A percentile compares a stretch with the other conserved stretches of the same genome.
Evolutionary conservation across 345 rosid genomes (phyloP).

Genomic region (Eutrema yunnanense): DNA sequence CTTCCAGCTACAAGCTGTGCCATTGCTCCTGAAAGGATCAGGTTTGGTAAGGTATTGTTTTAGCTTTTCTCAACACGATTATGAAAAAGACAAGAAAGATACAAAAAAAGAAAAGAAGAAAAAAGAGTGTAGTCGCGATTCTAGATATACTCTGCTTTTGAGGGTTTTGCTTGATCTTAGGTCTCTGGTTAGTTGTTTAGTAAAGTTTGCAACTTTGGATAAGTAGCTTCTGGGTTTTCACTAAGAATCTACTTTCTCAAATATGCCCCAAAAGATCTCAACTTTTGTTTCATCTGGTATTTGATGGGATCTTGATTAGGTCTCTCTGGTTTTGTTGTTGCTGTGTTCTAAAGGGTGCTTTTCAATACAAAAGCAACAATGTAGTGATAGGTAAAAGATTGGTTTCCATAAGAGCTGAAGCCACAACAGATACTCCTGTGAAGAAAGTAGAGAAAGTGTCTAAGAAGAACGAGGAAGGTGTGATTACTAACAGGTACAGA

Average conservation of each 20-base stretch:
- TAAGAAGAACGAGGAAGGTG: conserved; percentile 84
- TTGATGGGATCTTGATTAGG: neutral
- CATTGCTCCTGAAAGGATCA: conserved; percentile 57
- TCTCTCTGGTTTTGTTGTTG: conserved; percentile 5
- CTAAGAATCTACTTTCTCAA: neutral
- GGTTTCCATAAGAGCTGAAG: conserved; percentile 67
- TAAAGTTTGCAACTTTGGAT: conserved; percentile 3
- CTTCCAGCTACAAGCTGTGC: conserved; percentile 46
- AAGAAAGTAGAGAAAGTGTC: conserved; percentile 54
- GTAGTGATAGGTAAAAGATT: conserved; percentile 43
- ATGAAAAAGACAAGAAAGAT: neutral
- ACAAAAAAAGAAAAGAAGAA: too few relatives aligned
- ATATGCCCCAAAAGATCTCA: neutral
- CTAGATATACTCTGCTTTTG: neutral
- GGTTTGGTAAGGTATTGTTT: conserved; percentile 53
- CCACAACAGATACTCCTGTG: conserved; percentile 73
- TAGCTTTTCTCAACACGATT: neutral
- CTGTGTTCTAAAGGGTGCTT: conserved; percentile 24
- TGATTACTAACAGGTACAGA: conserved; percentile 72
- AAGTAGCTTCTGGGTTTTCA: neutral
- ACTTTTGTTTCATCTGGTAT: neutral
- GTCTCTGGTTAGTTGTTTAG: neutral
- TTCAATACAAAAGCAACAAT: conserved; percentile 37
- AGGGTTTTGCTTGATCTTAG: neutral
- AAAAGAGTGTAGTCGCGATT: neutral